Conservation (phyloP, 106 monocot species). For the Amphibolis antarctica region DNA sequence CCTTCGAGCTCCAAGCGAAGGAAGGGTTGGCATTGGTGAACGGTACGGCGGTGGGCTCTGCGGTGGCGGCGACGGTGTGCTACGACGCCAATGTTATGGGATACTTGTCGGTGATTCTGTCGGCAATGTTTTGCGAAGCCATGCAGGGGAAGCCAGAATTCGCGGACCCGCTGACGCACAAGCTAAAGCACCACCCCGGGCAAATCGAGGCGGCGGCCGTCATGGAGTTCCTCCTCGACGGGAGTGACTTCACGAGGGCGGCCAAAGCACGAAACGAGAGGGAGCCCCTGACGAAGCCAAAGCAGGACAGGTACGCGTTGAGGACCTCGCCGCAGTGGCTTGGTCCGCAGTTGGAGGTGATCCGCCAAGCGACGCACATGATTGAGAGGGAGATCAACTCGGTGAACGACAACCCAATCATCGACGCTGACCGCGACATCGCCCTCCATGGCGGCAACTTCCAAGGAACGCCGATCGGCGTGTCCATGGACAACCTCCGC, state of each 20-base stretch:
- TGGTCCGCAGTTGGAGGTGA: slow-evolving; percentile 35
- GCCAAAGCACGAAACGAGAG: slow-evolving; percentile 10
- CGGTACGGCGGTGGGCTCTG: slow-evolving; percentile 92
- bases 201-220: slow-evolving; percentile 94
- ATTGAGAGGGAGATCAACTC: slow-evolving; percentile 96
- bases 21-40: slow-evolving; percentile 87
- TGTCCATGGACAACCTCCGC: slow-evolving; percentile 85
- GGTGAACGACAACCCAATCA: slow-evolving; percentile 92
- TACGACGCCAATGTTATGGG: slow-evolving; percentile 71
- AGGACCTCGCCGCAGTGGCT: slow-evolving; percentile 20
- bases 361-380: slow-evolving; percentile 25
- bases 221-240: slow-evolving; percentile 76
- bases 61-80: slow-evolving; percentile 62
- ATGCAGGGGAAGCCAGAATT: slow-evolving; percentile 94
- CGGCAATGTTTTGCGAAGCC: slow-evolving; percentile 79
- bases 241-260: slow-evolving; percentile 40
- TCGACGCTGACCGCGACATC: slow-evolving; percentile 64
- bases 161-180: slow-evolving; percentile 88
- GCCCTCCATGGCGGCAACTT: slow-evolving; percentile 94
- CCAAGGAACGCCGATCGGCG: slow-evolving; percentile 91
- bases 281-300: slow-evolving; percentile 22
- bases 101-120: slow-evolving; percentile 50
- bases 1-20: slow-evolving; percentile 88
- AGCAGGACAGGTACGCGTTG: slow-evolving; percentile 24
- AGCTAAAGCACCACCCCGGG: slow-evolving; percentile 91